phyloP scores from a whole-genome alignment of 805 yeast species.

The Saccharomycopsis sp. region DNA sequence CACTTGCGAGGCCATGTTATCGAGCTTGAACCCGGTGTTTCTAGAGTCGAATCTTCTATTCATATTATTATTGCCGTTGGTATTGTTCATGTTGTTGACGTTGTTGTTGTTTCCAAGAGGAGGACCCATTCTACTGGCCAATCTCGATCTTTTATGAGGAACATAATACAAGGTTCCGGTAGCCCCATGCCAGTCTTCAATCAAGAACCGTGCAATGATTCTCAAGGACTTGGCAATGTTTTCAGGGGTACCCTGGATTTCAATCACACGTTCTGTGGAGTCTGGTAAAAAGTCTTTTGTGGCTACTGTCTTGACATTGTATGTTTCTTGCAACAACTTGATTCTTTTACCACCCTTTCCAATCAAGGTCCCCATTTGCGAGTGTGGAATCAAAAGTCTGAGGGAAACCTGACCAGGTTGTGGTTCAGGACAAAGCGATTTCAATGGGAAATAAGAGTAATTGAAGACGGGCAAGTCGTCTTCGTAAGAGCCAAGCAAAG shows the following conservation, averaged over 20 bases:
- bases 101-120: slow-evolving; percentile 20
- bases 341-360: slow-evolving; percentile 80
- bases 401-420: slow-evolving; percentile 47
- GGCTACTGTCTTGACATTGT: slow-evolving; percentile 75
- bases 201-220: slow-evolving; percentile 60
- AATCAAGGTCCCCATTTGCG: slow-evolving; percentile 83
- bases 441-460: slow-evolving; percentile 53
- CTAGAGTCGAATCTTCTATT: slow-evolving; percentile 2
- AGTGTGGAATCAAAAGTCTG: slow-evolving; percentile 71
- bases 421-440: slow-evolving; percentile 49
- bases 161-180: slow-evolving; percentile 59
- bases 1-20: slow-evolving; percentile 30
- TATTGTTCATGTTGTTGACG: slow-evolving; percentile 3
- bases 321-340: slow-evolving; percentile 65
- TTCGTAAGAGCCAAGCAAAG: slow-evolving; percentile 44
- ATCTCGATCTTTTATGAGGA: slow-evolving; percentile 32
- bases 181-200: slow-evolving; percentile 66
- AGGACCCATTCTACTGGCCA: slow-evolving; percentile 13
- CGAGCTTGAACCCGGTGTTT: background rate
- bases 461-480: slow-evolving; percentile 21
- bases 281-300: slow-evolving; percentile 76
- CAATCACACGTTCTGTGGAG: slow-evolving; percentile 81
- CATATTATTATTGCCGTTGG: slow-evolving; percentile 15
- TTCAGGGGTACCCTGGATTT: slow-evolving; percentile 72
- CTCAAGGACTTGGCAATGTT: slow-evolving; percentile 51